These are phyloP conservation scores for Penicillium ochrochloron DNA, from an alignment of 495 filamentous ascomycete species.

Conservation along the genomic window DNA sequence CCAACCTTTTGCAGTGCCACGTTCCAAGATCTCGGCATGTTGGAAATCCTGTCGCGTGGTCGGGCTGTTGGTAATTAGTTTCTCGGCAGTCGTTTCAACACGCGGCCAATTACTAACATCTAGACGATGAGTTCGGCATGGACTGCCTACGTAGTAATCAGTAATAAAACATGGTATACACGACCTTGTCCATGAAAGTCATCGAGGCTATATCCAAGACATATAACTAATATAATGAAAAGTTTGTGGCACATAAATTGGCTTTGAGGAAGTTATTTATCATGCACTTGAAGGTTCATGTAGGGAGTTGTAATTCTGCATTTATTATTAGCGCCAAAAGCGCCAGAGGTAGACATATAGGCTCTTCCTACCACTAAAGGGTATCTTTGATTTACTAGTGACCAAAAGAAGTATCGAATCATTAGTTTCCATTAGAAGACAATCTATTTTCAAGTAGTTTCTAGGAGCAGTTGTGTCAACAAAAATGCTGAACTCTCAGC, in stretches of 20 bases:
- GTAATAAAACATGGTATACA: not conserved
- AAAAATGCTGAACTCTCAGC: conserved; percentile 8
- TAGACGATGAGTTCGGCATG: not conserved
- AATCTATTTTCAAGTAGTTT: not conserved
- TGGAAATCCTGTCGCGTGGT: conserved; percentile 9
- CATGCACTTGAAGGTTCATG: too few species aligned
- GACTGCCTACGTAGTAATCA: not conserved
- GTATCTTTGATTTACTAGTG: not conserved
- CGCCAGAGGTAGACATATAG: not conserved
- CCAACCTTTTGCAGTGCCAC: conserved; percentile 20
- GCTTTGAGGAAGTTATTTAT: not conserved
- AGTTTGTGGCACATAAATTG: too few species aligned
- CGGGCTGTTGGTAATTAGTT: not conserved
- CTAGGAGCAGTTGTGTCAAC: not conserved
- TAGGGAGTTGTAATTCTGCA: not conserved
- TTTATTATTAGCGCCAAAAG: not conserved
- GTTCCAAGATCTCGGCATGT: conserved; percentile 28
- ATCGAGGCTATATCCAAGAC: too few species aligned
- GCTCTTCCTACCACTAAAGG: not conserved
- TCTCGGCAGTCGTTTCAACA: not conserved
- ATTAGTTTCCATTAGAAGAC: not conserved
- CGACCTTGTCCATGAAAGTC: not conserved
- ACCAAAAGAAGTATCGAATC: not conserved
- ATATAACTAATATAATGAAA: too few species aligned
- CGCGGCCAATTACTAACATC: not conserved